These are phyloP conservation scores for Hyaloperonospora brassicae DNA, from an alignment of 352 stramenopile genomes.

Conservation along the genomic window DNA sequence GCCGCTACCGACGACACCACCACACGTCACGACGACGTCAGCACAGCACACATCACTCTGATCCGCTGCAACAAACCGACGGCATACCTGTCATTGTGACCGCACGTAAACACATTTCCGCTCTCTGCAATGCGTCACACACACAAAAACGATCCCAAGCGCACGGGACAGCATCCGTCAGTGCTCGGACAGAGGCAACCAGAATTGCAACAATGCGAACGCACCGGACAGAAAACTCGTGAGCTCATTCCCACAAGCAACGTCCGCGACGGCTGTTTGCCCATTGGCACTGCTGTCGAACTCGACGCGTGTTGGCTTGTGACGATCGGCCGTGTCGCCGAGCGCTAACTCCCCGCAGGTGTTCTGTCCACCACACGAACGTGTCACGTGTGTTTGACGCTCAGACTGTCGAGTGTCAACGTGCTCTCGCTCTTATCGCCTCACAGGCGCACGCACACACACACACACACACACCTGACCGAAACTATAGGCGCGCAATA, in stretches of 20 bases:
- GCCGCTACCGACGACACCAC: slow-evolving; percentile 39
- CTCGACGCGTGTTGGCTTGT: slow-evolving; percentile 39
- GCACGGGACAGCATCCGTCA: background rate
- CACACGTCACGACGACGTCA: background rate
- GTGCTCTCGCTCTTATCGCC: too few species aligned
- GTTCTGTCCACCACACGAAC: slow-evolving; percentile 49
- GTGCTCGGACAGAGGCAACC: background rate
- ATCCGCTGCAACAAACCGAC: background rate
- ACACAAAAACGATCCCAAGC: background rate
- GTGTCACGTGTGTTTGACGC: background rate
- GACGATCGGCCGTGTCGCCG: slow-evolving; percentile 71
- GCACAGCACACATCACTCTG: background rate
- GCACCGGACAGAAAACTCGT: slow-evolving; percentile 75
- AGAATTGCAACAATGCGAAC: slow-evolving; percentile 1
- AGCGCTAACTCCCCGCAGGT: slow-evolving; percentile 88
- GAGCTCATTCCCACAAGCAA: slow-evolving; percentile 88
- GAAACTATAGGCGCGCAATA: slow-evolving; percentile 34
- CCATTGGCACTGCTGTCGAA: slow-evolving; percentile 18
- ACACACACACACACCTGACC: slow-evolving; percentile 29
- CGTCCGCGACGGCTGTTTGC: slow-evolving; percentile 53
- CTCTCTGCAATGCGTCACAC: slow-evolving; percentile 34
- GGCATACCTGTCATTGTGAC: slow-evolving; percentile 87
- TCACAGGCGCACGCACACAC: background rate
- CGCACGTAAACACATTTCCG: slow-evolving; percentile 82
- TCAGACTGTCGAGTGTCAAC: background rate